These are phyloP conservation scores for Angomonas deanei DNA, from an alignment of 208 protist genomes.

Conservation along the genomic window DNA sequence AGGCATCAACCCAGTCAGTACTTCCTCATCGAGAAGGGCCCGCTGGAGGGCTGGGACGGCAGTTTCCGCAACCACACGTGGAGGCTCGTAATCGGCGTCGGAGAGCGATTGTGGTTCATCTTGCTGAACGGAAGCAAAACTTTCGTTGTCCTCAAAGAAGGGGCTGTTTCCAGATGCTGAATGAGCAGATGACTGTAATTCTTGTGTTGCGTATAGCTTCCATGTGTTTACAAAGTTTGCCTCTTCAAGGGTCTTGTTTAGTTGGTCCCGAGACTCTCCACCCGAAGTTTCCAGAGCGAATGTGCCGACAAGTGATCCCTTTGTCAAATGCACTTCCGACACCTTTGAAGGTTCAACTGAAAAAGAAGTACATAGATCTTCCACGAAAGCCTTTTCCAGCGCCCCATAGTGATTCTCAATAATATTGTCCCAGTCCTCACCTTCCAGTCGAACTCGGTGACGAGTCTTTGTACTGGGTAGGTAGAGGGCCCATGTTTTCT, in stretches of 20 bases:
- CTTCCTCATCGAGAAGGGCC: no score
- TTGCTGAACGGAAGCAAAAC: not conserved
- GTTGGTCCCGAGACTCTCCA: not conserved
- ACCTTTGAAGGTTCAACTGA: not conserved
- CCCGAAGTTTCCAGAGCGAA: not conserved
- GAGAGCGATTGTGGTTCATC: not conserved
- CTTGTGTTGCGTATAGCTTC: not conserved
- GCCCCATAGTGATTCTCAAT: constrained; percentile 7
- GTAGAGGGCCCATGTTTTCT: not conserved
- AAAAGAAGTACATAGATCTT: constrained; percentile 17
- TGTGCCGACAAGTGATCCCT: not conserved
- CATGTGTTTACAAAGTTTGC: not conserved
- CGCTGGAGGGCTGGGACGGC: not conserved
- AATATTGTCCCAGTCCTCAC: constrained; percentile 23
- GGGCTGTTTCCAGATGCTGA: not conserved
- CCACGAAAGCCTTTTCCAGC: constrained; percentile 22
- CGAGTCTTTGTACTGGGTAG: constrained; percentile 12
- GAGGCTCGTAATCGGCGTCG: no score
- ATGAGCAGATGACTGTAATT: not conserved
- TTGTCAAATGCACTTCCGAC: not conserved
- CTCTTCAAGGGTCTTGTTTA: not conserved
- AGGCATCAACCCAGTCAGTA: no score
- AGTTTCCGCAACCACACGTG: no score
- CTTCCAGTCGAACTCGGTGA: constrained; percentile 36
- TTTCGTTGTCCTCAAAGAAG: not conserved